Base-by-base conservation (phyloP, 495 filamentous ascomycete genomes). In the Pyrenopolyporus hunteri region DNA sequence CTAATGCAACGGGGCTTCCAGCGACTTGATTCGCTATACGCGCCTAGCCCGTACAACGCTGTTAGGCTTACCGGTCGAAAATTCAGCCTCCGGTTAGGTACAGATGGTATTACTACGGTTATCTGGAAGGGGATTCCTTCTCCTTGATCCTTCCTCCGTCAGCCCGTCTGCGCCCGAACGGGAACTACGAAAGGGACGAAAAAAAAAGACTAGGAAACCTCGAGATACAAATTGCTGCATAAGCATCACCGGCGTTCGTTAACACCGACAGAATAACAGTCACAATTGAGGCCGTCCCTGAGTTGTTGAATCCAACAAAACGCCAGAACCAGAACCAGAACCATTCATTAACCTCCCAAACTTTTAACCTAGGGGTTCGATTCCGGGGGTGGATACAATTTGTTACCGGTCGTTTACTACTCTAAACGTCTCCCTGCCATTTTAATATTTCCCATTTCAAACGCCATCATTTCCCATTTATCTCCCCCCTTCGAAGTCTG, bases 21-120 rank as follows among this genome's bases (percentile, higher is more conserved):
- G 56, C 48, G 14, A 45, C 40, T 50, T 59, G 50, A 65, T 65
- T 65, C 56, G 62, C 56, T 56, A 52, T 51, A n/a, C 20, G 32
- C 37, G 16, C 44, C 29, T 65, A 60, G 57, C 37, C 19, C 57
- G 57, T 66, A 45, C 51, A 23, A 57, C 50, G 23, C 25, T 53
- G 44, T 57, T 46, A 60, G 63, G 63, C 63, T 53, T 60, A 57
- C 51, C 49, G 50, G 52, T 35, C 63, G 53, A 66, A 66, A 66
- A 47, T 57, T 66, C 57, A 66, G 63, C 63, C 63, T 66, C 63
- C 57, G 57, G 56, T 60, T 59, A 65, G 50, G 54, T 64, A 64
- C 60, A 63, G 40, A 53, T 36, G 40, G 51, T 45, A 29, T 16
- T 50, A 59, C 31, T 46, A 37, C 14, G 19, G 48, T 28, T 35